Evolutionary conservation across 140 eudicot species (phyloP).

Genomic region (Flaveria floridana): DNA sequence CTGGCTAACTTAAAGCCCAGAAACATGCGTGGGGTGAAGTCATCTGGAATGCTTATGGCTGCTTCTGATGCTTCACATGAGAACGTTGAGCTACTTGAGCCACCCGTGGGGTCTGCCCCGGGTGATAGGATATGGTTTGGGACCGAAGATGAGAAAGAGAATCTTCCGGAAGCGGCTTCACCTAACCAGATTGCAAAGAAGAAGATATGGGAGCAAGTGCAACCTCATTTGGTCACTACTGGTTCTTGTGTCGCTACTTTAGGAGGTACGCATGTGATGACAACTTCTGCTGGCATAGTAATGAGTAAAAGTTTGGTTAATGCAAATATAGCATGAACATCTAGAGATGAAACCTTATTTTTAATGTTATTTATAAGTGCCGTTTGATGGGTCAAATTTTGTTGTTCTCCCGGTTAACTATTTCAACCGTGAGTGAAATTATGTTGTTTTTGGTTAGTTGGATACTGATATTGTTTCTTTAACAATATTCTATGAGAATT

Average conservation of each 20-base stretch:
- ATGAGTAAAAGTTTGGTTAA: conserved; percentile 49
- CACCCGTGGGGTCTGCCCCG: conserved; percentile 66
- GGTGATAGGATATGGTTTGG: conserved; percentile 98
- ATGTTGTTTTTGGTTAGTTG: conserved; percentile 2
- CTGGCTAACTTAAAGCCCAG: conserved; percentile 91
- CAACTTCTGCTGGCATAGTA: conserved; percentile 64
- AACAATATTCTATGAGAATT: no score
- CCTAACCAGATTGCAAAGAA: conserved; percentile 93
- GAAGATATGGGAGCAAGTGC: conserved; percentile 94
- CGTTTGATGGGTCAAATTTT: conserved; percentile 23
- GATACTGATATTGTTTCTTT: neutral
- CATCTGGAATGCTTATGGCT: conserved; percentile 97
- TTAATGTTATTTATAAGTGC: conserved; percentile 7
- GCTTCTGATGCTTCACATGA: conserved; percentile 96
- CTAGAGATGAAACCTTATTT: neutral
- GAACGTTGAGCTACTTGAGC: conserved; percentile 86
- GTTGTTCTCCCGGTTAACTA: neutral
- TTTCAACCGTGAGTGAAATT: neutral
- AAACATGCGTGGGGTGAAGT: conserved; percentile 94
- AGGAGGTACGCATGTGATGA: conserved; percentile 60
- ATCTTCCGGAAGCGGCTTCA: conserved; percentile 62
- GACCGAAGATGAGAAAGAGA: conserved; percentile 61
- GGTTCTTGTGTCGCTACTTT: conserved; percentile 61
- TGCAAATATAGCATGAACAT: conserved; percentile 67
- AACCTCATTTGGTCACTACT: conserved; percentile 82